phyloP scores from a whole-genome alignment of 305 asterid species.

The Solanum hybrid region DNA sequence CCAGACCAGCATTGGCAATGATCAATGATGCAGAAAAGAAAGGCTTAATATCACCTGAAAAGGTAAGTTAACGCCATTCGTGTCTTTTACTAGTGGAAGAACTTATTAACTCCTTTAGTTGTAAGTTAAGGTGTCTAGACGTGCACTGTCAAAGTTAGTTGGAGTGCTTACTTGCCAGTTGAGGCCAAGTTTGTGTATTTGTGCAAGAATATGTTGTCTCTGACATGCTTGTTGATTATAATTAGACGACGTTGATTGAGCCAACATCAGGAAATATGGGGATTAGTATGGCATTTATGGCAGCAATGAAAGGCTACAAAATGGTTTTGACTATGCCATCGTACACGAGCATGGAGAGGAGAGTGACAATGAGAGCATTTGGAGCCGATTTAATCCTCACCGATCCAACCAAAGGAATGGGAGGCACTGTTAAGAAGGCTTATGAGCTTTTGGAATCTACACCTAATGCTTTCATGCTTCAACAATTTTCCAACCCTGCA shows the following conservation, averaged over 20 bases:
- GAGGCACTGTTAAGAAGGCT: constrained; percentile 91
- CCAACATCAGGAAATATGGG: constrained; percentile 99
- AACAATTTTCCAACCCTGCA: constrained; percentile 91
- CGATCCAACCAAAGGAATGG: constrained; percentile 90
- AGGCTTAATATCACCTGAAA: constrained; percentile 79
- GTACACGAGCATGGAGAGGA: constrained; percentile 85
- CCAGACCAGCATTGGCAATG: constrained; percentile 88
- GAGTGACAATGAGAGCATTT: constrained; percentile 86
- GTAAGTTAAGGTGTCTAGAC: background rate
- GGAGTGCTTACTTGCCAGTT: background rate
- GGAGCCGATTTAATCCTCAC: constrained; percentile 89
- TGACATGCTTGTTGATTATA: background rate
- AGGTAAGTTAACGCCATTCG: constrained; percentile 23
- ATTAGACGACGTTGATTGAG: constrained; percentile 79
- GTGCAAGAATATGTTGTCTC: background rate
- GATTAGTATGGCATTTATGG: constrained; percentile 93
- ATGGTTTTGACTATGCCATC: constrained; percentile 97
- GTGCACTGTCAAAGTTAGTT: background rate
- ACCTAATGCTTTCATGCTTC: constrained; percentile 80
- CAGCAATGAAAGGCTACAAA: constrained; percentile 93
- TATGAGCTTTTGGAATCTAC: constrained; percentile 63
- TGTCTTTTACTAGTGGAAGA: background rate
- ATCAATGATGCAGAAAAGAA: constrained; percentile 74
- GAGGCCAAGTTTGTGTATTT: background rate
- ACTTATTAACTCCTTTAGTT: background rate